Base-by-base conservation (phyloP, 257 asterid species). In the Scutellaria barbata region DNA sequence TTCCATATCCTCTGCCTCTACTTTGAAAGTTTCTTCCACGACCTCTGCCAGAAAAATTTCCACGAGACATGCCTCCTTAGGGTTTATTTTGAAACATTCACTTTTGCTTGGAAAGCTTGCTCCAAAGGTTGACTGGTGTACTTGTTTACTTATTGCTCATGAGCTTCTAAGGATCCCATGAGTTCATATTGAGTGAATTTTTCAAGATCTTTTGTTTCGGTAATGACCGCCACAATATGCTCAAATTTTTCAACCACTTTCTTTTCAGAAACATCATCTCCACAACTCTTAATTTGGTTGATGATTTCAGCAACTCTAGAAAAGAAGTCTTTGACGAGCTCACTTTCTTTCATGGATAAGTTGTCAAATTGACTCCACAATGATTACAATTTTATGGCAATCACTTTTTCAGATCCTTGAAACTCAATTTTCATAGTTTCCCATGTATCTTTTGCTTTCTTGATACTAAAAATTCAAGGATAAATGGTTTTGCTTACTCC, bases 311-410 rank as follows among this genome's bases (percentile, higher is more conserved):
- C 46, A 47, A 66, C 10, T 12, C 17, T 39, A 9, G 68, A 63
- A 47, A 66, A 66, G 5, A 48, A 66, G 33, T 66, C 46, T 25
- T 66, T 66, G 6, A 63, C 54, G 12, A 22, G 33, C 67, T 61
- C 57, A 42, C 10, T 22, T 64, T 46, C 40, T 46, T 64, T 64
- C 70, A 64, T 64, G 12, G 70, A 64, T 12, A 64, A 14, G 30
- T 46, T 64, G 70, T 64, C 41, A 64, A 64, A 64, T 22, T 45
- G 22, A 46, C 57, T 64, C 70, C 47, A 64, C 14, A 64, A 12
- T 6, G 57, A 64, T 5, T 45, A 40, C 9, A 35, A 13, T 10
- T 41, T 13, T 13, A 58, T 8, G 6, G 65, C 6, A 25, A 58
- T 60, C 12, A 2, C 46, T 30, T 66, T 48, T n/a, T 66, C 35